These are phyloP conservation scores for Trametes sp. DNA, from an alignment of 1,284 basidiomycete species.

Conservation along the genomic window DNA sequence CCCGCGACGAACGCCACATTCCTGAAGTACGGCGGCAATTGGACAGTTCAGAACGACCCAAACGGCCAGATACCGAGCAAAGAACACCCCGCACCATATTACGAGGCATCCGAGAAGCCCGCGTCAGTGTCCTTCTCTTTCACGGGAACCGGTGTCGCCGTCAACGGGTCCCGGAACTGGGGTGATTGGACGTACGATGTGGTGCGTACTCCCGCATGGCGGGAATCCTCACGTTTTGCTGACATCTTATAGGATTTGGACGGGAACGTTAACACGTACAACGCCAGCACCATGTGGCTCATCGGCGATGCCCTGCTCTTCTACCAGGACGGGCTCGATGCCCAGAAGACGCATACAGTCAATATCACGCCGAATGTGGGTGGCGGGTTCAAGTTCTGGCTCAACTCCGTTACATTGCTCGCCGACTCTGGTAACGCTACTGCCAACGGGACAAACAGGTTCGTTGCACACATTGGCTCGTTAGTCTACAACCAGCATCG, in stretches of 20 bases:
- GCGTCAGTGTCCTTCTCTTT: slow-evolving; percentile 41
- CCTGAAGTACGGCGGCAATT: slow-evolving; percentile 40
- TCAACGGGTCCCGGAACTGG: slow-evolving; percentile 39
- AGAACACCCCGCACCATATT: slow-evolving; percentile 39
- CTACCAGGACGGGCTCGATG: slow-evolving; percentile 45
- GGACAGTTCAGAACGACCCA: slow-evolving; percentile 32
- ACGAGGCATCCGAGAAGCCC: slow-evolving; percentile 34
- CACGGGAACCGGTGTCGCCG: slow-evolving; percentile 37
- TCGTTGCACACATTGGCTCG: not conserved
- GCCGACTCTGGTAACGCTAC: slow-evolving; percentile 6
- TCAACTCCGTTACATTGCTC: slow-evolving; percentile 34
- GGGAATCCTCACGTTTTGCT: not conserved
- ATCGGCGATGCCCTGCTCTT: slow-evolving; percentile 45
- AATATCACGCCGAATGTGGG: slow-evolving; percentile 38
- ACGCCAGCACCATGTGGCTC: slow-evolving; percentile 44
- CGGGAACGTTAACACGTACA: slow-evolving; percentile 36
- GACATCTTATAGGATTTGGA: slow-evolving; percentile 31
- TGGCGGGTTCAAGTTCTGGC: slow-evolving; percentile 28
- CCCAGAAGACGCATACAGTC: slow-evolving; percentile 39
- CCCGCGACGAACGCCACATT: slow-evolving; percentile 39
- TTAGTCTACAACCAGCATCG: not conserved
- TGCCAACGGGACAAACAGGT: not conserved
- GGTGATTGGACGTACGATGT: slow-evolving; percentile 40
- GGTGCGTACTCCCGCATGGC: slow-evolving; percentile 32
- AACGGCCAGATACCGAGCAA: slow-evolving; percentile 37